Conservation (phyloP, 2,329 filamentous ascomycete genomes). For the Aureobasidium sp. region DNA sequence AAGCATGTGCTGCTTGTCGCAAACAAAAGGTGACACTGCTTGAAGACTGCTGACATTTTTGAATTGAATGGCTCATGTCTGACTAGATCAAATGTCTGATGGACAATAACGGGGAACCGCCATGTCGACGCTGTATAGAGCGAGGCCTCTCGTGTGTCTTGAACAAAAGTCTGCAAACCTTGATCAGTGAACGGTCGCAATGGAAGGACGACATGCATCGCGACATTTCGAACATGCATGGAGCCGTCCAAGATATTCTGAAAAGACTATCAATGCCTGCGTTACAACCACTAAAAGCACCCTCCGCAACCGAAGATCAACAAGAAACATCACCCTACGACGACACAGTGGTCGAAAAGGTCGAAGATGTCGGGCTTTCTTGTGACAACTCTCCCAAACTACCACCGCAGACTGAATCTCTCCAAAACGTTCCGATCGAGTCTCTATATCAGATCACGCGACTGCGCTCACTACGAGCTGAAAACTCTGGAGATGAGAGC, state of each 20-base stretch:
- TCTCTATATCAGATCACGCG: slow-evolving; percentile 14
- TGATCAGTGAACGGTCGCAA: slow-evolving; percentile 40
- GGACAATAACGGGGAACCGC: slow-evolving; percentile 38
- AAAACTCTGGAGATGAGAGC: slow-evolving; percentile 19
- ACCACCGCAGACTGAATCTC: slow-evolving; percentile 22
- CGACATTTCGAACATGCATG: slow-evolving; percentile 28
- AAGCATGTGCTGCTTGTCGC: slow-evolving; percentile 47
- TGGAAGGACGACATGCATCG: slow-evolving; percentile 22
- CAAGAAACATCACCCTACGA: slow-evolving; percentile 9
- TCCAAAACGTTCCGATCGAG: slow-evolving; percentile 11
- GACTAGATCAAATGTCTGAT: slow-evolving; percentile 51
- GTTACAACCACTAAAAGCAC: slow-evolving; percentile 31
- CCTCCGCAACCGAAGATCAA: slow-evolving; percentile 19
- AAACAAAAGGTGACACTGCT: slow-evolving; percentile 37
- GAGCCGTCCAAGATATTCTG: slow-evolving; percentile 36
- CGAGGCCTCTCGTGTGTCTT: slow-evolving; percentile 45
- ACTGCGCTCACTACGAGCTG: slow-evolving; percentile 7
- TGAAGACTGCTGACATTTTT: background rate
- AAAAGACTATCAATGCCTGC: slow-evolving; percentile 33
- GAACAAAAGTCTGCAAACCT: slow-evolving; percentile 43
- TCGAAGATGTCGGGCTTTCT: slow-evolving; percentile 26
- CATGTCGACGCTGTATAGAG: slow-evolving; percentile 45
- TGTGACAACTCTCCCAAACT: slow-evolving; percentile 28
- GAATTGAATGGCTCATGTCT: slow-evolving; percentile 33
- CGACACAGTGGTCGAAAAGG: slow-evolving; percentile 17